phyloP scores from a whole-genome alignment of 169 alveolate species.

The Cryptosporidium andersoni region DNA sequence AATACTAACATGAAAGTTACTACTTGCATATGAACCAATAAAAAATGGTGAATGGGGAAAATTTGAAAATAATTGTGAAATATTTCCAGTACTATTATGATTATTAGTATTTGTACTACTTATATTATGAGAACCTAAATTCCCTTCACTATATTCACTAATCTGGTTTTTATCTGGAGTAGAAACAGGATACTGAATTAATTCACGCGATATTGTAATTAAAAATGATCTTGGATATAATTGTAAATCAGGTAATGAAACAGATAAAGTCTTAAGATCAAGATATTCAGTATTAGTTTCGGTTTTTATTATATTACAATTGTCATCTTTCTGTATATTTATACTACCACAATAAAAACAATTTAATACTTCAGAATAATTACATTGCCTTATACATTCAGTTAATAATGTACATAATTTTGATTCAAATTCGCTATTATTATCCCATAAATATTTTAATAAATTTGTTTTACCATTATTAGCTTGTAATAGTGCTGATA shows the following conservation, averaged over 20 bases:
- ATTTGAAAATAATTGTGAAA: slow-evolving; percentile 31
- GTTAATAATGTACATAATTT: slow-evolving; percentile 27
- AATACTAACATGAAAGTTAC: slow-evolving; percentile 39
- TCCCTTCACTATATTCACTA: neutral
- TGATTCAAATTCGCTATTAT: slow-evolving; percentile 25
- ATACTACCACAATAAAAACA: neutral
- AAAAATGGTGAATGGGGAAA: slow-evolving; percentile 53
- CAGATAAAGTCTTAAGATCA: slow-evolving; percentile 4
- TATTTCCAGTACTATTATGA: neutral
- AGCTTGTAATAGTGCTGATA: slow-evolving; percentile 10
- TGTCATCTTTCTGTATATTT: neutral
- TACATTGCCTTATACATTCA: slow-evolving; percentile 65
- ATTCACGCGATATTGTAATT: slow-evolving; percentile 29
- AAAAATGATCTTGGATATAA: slow-evolving; percentile 35
- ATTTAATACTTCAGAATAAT: slow-evolving; percentile 3
- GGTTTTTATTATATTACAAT: neutral
- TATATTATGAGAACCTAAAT: neutral
- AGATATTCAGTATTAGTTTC: neutral
- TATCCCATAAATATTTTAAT: slow-evolving; percentile 46
- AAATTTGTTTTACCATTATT: slow-evolving; percentile 46
- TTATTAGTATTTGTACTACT: neutral
- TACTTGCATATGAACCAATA: slow-evolving; percentile 36
- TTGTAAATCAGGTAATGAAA: slow-evolving; percentile 61
- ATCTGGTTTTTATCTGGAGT: neutral
- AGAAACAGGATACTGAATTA: slow-evolving; percentile 6